Conservation (phyloP, 2,329 filamentous ascomycete genomes). For the Penicillium sp. region DNA sequence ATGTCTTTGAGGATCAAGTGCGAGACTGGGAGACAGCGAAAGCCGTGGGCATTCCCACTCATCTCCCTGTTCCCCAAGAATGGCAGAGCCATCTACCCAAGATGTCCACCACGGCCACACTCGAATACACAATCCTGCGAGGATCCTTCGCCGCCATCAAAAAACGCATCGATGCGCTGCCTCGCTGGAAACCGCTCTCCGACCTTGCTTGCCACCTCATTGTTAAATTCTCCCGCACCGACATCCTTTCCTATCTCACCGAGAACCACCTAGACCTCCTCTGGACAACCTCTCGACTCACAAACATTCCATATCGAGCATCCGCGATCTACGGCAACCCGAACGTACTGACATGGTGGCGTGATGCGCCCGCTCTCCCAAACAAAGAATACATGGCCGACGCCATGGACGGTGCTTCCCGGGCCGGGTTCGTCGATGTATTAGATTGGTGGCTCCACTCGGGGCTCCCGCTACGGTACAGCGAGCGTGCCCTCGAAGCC, state of each 20-base stretch:
- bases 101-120: conserved; percentile 67
- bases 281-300: conserved; percentile 77
- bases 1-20: conserved; percentile 73
- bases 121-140: conserved; percentile 82
- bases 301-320: conserved; percentile 81
- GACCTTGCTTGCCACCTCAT: conserved; percentile 81
- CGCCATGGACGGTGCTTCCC: conserved; percentile 82
- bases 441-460: conserved; percentile 90
- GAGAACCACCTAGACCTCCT: conserved; percentile 70
- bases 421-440: conserved; percentile 78
- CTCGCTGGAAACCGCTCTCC: conserved; percentile 71
- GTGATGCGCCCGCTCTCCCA: conserved; percentile 73
- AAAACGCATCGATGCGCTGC: conserved; percentile 64
- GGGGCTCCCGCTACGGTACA: conserved; percentile 77
- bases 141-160: conserved; percentile 69
- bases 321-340: conserved; percentile 81
- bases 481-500: conserved; percentile 81
- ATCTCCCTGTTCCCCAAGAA: conserved; percentile 66
- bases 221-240: conserved; percentile 82
- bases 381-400: conserved; percentile 84
- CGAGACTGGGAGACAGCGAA: conserved; percentile 89
- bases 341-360: conserved; percentile 89
- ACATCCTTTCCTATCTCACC: conserved; percentile 71
- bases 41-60: conserved; percentile 76
- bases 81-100: conserved; percentile 65